Base-by-base conservation (phyloP, 768 basidiomycete genomes). In the Boletus speciosus region DNA sequence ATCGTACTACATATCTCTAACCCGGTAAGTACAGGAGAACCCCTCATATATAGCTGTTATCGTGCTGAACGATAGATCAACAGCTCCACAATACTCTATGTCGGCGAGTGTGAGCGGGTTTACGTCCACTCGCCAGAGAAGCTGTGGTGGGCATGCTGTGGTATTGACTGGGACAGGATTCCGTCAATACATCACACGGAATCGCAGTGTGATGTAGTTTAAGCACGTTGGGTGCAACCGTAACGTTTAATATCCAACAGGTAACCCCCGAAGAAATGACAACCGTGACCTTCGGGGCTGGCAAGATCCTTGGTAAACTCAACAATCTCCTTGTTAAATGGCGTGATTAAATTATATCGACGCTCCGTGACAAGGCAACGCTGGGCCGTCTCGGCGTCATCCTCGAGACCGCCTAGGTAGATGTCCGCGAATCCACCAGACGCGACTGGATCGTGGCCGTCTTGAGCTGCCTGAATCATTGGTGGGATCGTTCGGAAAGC, bases 261-360 rank as follows among this genome's bases (percentile, higher is more conserved):
- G 11, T 40, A 27, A 47, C 16, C 35, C 15, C 15, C 21, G 14
- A 21, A 27, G 29, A 23, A 29, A 40, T 8, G 8, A 23, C 6
- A 4, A 12, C 4, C 3, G 14, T n/a, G 46, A 16, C 3, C 1
- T 35, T 23, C 10, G 16, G 8, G 3, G 15, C 34, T 5, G 11
- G 27, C 41, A 4, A 46, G 41, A 15, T 52, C 57, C 4, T 34
- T 7, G 6, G 41, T 42, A 41, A 62, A 60, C 7, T 34, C 34
- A 6, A 61, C 40, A 1, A 74, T 69, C 39, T 72, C 71, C 11
- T 53, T 55, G 12, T 61, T 54, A 12, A 61, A 60, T 12, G 75
- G 27, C 73, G 63, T 19, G 48, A 36, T 23, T 8, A 60, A 29
- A 9, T 29, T 9, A 7, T 29, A 29, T 29, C 29, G 29, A 29